Percentiles rank a stretch among this genome's conserved stretches.
phyloP scores from a whole-genome alignment of 169 alveolate species.

The Plasmodium adleri region DNA sequence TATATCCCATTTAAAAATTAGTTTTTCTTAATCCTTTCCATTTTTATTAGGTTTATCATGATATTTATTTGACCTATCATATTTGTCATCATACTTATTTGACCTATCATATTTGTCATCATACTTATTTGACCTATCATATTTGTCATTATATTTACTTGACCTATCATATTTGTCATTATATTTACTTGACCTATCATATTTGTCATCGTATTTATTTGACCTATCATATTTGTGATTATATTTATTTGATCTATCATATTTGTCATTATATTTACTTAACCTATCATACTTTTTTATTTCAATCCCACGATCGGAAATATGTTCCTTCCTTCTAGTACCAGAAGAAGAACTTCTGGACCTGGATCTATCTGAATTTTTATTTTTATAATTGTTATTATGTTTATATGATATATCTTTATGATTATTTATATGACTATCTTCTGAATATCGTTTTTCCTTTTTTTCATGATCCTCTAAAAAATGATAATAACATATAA shows the following conservation, averaged over 20 bases:
- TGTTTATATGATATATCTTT: constrained; percentile 5
- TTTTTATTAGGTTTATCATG: too few species aligned
- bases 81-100: background rate
- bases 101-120: background rate
- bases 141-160: background rate
- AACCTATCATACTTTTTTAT: background rate
- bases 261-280: background rate
- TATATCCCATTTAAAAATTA: too few species aligned
- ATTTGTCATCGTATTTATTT: background rate
- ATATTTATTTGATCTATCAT: background rate
- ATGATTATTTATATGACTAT: constrained; percentile 5
- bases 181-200: constrained; percentile 12
- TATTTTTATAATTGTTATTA: constrained; percentile 8
- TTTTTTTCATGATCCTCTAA: constrained; percentile 28
- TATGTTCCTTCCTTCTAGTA: constrained; percentile 1
- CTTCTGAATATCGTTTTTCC: background rate
- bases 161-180: constrained; percentile 1
- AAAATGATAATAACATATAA: constrained; percentile 3
- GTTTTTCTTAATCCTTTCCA: too few species aligned
- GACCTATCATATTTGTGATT: background rate
- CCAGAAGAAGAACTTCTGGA: constrained; percentile 23
- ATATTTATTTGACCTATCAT: too few species aligned
- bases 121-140: background rate
- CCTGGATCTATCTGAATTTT: constrained; percentile 2
- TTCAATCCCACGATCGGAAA: background rate